Percentiles rank a stretch among this genome's conserved stretches.
Evolutionary conservation across 768 basidiomycete species (phyloP).

Genomic region (Goffeauzyma gilvescens): DNA sequence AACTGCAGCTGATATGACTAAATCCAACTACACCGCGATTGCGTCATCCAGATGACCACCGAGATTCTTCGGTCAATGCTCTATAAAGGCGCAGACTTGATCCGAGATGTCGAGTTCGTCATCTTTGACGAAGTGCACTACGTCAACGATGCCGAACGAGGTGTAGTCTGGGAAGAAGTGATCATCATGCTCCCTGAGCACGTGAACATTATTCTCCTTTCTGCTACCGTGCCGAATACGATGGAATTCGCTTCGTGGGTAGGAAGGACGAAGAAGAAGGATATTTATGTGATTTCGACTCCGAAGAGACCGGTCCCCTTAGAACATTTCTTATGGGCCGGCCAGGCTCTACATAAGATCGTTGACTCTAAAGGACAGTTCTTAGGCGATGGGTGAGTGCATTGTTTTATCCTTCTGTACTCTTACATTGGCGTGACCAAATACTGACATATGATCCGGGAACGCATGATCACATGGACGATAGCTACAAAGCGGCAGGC

Average conservation of each 20-base stretch:
- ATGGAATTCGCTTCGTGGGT: constrained; percentile 99
- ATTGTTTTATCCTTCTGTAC: no score
- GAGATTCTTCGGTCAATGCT: constrained; percentile 90
- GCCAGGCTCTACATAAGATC: constrained; percentile 80
- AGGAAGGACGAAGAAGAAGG: constrained; percentile 96
- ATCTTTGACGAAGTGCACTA: constrained; percentile 99
- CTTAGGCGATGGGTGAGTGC: constrained; percentile 48
- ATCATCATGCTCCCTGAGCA: constrained; percentile 99
- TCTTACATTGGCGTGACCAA: no score
- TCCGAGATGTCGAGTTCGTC: constrained; percentile 96
- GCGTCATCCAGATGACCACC: constrained; percentile 38
- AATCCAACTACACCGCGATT: no score
- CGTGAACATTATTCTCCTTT: constrained; percentile 88
- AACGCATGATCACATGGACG: no score
- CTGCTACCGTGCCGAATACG: constrained; percentile 93
- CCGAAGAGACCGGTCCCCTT: constrained; percentile 88
- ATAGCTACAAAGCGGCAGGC: constrained; percentile 75
- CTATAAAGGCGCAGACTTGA: constrained; percentile 94
- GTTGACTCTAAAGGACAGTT: constrained; percentile 66
- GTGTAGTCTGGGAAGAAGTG: constrained; percentile 81
- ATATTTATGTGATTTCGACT: constrained; percentile 96
- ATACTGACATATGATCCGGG: background rate
- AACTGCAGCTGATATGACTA: background rate
- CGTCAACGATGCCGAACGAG: constrained; percentile 96
- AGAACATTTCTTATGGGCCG: constrained; percentile 89